Base-by-base conservation (phyloP, 2,329 filamentous ascomycete genomes). In the Colletotrichum tamarilloi region DNA sequence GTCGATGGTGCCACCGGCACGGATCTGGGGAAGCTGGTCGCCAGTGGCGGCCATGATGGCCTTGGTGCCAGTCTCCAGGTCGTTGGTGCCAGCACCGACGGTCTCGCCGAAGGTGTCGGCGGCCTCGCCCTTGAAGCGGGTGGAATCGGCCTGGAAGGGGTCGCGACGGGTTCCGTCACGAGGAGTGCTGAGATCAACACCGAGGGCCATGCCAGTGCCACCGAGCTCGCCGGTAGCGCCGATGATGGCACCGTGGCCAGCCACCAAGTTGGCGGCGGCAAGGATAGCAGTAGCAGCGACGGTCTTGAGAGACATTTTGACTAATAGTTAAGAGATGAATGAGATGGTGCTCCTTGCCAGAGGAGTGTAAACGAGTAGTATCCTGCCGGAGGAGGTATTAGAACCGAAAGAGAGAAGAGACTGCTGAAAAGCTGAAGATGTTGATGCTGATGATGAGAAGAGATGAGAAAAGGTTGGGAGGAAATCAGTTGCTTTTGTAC, bases 91-190 rank as follows among this genome's bases (percentile, higher is more conserved):
- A 68, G 79, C 85, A 26, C 81, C 86, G 67, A 91, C 79, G 19
- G 90, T 92, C 85, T 91, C 87, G 74, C 90, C 89, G 76, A 90
- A 85, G 26, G 85, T 85, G 49, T 85, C 85, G 14, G 85, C 87
- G 16, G 84, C 80, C 57, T 82, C 82, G 49, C 88, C 89, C 63
- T 84, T 83, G 87, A 92, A 92, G 72, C 89, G 88, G 62, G 90
- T 93, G 59, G 86, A 85, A 76, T 92, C 91, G 74, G 88, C 86
- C 82, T 93, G 91, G 85, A 92, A 92, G 60, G 91, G 91, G 57
- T 85, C 82, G 74, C 90, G 86, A 9, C 82, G 80, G 24, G 90
- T 91, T 52, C 90, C 91, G 75, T 91, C 89, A 74, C 91, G 90
- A 49, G 91, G 90, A 67, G 90, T 92, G 76, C 76, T 77, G 59